Evolutionary conservation across 768 basidiomycete genomes (phyloP), one percentile per base, ranked within the genome.

Genomic region (Epithele typhae): DNA sequence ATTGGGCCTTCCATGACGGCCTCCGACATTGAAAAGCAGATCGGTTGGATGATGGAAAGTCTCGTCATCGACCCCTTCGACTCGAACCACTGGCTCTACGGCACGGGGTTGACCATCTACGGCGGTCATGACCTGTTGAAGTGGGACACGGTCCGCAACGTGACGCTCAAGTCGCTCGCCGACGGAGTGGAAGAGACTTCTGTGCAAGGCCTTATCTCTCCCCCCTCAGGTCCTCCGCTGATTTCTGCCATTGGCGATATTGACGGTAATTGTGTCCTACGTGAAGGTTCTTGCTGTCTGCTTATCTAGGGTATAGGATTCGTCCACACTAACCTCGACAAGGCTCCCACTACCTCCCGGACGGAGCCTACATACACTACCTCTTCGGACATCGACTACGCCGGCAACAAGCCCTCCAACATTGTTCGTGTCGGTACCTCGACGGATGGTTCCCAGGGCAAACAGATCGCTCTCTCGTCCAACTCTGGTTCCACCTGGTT

Each of bases 21-120:
- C n/a, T 68, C 65, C 1, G 70, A 64, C 18, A 58, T 68, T 14
- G 74, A 74, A 4, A 65, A 67, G 43, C 80, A 81, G 49, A 74
- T 82, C 38, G 81, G 82, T 9, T 84, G 81, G 81, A 82, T 82
- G 82, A 83, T 84, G 75, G 81, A 84, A 68, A 64, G 79, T 67
- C 60, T 82, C 37, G 68, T 64, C 18, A 83, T 84, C 38, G 75
- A 85, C 60, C 82, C 82, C 0, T 80, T 83, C 55, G 77, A 85
- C 58, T 80, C 78, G 1, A 75, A 84, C 56, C 81, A 84, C 59
- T 82, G 79, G 77, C 63, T 84, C 17, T 83, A 83, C 59, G 81
- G 83, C n/a, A 85, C 83, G 14, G 82, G 83, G 22, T 73, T 68
- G 12, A 84, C 82, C 3, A 71, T 85, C 32, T 76, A 79, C 36